Conservation (phyloP, 306 rosid genomes). For the Trifolium repens region DNA sequence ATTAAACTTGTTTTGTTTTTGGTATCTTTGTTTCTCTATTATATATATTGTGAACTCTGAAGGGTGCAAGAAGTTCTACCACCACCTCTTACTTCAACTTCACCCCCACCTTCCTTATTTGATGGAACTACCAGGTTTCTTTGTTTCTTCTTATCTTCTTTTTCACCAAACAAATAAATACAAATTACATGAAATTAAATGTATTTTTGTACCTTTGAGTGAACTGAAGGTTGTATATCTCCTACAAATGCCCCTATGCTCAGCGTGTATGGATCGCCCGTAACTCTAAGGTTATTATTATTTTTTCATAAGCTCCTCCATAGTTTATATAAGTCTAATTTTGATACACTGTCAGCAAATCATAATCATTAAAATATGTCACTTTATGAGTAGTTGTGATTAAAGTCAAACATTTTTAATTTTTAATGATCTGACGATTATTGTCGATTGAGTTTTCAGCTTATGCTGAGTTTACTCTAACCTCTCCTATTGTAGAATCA, state of each 20-base stretch:
- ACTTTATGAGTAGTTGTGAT: too few species aligned
- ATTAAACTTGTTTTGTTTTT: background rate
- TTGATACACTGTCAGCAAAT: too few species aligned
- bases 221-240: conserved; percentile 70
- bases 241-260: conserved; percentile 83
- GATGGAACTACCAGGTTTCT: conserved; percentile 80
- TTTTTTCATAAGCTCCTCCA: background rate
- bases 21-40: background rate
- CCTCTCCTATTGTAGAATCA: background rate
- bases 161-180: background rate
- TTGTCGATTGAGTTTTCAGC: background rate
- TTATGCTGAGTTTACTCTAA: background rate
- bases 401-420: too few species aligned
- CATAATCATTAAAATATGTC: too few species aligned
- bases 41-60: background rate
- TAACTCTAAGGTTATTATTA: conserved; percentile 66
- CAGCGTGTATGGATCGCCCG: conserved; percentile 89
- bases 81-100: conserved; percentile 63
- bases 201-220: background rate
- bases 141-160: conserved; percentile 5
- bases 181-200: background rate
- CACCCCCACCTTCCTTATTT: conserved; percentile 78
- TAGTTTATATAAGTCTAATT: background rate
- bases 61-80: conserved; percentile 63
- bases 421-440: too few species aligned